Base-by-base conservation (phyloP, 2,329 filamentous ascomycete species). In the Pseudogymnoascus sp. region DNA sequence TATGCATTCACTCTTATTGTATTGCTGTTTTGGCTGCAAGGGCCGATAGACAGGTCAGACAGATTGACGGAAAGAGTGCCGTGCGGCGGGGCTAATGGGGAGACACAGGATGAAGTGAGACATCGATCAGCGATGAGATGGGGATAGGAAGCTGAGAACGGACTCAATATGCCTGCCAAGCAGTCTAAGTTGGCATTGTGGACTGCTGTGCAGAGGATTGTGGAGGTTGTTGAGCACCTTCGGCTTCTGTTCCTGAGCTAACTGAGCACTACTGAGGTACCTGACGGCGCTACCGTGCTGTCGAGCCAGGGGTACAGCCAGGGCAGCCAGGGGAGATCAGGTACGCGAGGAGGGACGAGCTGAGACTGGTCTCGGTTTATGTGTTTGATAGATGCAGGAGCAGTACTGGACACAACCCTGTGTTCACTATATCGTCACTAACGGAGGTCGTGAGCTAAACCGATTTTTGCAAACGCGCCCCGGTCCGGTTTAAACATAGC, bases 181-280 rank as follows among this genome's bases (percentile, higher is more conserved):
- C 9, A 27, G 48, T 55, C 15, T 33, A 55, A 55, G n/a, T 33
- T 55, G 48, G 29, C 48, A 52, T 52, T n/a, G 29, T 25, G 10
- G 29, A 29, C 29, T 29, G 13, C 18, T 13, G 18, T 27, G 18
- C 21, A 45, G 40, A 25, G 40, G 5, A 12, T 55, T 31, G 29
- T 55, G 27, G 3, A 55, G 45, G 45, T 55, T 27, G 45, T 55
- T 55, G 48, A 55, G 48, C 48, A 12, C 9, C 48, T 55, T 55
- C 48, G 48, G 48, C 48, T 33, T 55, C 48, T 55, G 48, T 55
- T 55, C 48, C 48, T 55, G 48, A 55, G 48, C 48, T 55, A 55
- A 39, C 36, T 39, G 21, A 21, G 21, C 21, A 21, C 21, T 21
- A 21, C 21, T 21, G 36, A 39, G n/a, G 13, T 39, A 39, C 36